These are phyloP conservation scores for Kuraishia floccosa DNA, from an alignment of 805 yeast genomes.

Conservation along the genomic window DNA sequence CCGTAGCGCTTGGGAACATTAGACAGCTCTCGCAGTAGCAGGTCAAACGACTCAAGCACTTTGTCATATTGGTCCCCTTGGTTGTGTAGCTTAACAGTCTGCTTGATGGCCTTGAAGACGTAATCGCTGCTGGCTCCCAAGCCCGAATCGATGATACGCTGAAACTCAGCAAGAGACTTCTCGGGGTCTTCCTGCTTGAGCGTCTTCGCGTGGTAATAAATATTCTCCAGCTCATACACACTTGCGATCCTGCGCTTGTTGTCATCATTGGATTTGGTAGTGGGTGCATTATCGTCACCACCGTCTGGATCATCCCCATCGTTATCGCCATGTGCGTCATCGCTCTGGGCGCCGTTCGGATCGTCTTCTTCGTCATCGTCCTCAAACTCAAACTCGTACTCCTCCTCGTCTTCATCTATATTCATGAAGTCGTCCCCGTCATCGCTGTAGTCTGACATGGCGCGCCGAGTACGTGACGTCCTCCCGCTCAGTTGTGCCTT, in stretches of 20 bases:
- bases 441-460: constrained; percentile 24
- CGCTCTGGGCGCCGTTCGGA: constrained; percentile 1
- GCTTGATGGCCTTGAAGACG: constrained; percentile 20
- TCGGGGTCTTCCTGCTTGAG: constrained; percentile 15
- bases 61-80: constrained; percentile 7
- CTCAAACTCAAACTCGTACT: constrained; percentile 17
- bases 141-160: constrained; percentile 7
- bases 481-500: neutral
- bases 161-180: constrained; percentile 14
- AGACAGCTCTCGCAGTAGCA: constrained; percentile 10
- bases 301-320: constrained; percentile 4
- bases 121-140: constrained; percentile 7
- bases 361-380: constrained; percentile 8
- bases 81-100: constrained; percentile 16
- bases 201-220: constrained; percentile 20
- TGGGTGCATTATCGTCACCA: constrained; percentile 2
- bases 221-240: constrained; percentile 10
- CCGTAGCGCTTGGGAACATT: constrained; percentile 11
- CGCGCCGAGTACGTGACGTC: neutral
- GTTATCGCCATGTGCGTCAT: constrained; percentile 4
- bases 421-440: constrained; percentile 10
- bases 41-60: constrained; percentile 7
- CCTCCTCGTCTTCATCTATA: constrained; percentile 24
- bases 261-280: neutral
- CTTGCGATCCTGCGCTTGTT: neutral